phyloP scores from a whole-genome alignment of 345 rosid genomes.

The Eucalyptus caleyi region DNA sequence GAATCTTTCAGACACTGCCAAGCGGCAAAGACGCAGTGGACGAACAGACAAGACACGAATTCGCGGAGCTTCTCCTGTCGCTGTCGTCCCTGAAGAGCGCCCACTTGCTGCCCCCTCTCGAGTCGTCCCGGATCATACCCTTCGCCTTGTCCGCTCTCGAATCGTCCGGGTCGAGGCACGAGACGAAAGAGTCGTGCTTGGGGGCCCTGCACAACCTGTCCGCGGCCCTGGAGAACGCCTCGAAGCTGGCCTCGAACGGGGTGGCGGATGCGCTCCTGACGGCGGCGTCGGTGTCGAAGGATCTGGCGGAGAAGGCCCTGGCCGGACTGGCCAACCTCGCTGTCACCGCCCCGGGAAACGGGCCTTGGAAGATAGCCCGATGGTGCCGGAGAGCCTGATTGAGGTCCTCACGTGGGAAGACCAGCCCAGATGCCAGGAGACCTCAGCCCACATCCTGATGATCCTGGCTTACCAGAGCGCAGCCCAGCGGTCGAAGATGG shows the following conservation, averaged over 20 bases:
- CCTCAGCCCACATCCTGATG: slow-evolving; percentile 69
- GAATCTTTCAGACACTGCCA: slow-evolving; percentile 62
- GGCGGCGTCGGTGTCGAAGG: slow-evolving; percentile 18
- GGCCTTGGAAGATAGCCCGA: slow-evolving; percentile 43
- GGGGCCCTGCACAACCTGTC: slow-evolving; percentile 49
- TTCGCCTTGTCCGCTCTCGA: slow-evolving; percentile 40
- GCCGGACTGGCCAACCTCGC: slow-evolving; percentile 68
- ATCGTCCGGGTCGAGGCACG: slow-evolving; percentile 20
- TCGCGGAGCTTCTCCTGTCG: slow-evolving; percentile 46
- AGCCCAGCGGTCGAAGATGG: slow-evolving; percentile 60
- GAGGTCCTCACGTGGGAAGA: slow-evolving; percentile 89
- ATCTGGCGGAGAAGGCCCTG: slow-evolving; percentile 56
- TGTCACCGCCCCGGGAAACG: slow-evolving; percentile 64
- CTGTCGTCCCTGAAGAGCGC: slow-evolving; percentile 47
- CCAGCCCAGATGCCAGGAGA: slow-evolving; percentile 74
- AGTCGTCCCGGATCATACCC: slow-evolving; percentile 35
- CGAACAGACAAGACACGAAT: slow-evolving; percentile 37
- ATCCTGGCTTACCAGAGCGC: slow-evolving; percentile 81
- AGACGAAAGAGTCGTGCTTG: slow-evolving; percentile 49
- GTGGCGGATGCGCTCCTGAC: slow-evolving; percentile 34
- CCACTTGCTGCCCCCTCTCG: slow-evolving; percentile 27
- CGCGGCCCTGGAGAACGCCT: slow-evolving; percentile 51
- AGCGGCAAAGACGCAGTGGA: slow-evolving; percentile 22
- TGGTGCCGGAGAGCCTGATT: slow-evolving; percentile 52
- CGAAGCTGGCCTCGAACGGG: slow-evolving; percentile 38